Evolutionary conservation across 371 early-diverging fungal species (phyloP).

Genomic region (Mortierella sp.): DNA sequence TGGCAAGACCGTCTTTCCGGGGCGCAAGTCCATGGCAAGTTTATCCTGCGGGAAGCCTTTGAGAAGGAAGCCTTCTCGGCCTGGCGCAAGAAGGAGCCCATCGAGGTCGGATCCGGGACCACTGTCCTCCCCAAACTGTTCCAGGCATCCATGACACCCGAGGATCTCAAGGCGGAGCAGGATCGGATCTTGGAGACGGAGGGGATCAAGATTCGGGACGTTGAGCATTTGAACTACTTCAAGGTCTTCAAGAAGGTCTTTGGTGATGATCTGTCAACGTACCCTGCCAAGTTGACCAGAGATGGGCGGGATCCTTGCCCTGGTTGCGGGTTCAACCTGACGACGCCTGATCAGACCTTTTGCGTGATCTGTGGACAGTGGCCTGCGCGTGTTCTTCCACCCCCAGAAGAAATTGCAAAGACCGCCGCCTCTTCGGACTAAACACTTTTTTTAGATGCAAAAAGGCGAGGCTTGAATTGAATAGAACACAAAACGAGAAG

Average conservation of each 20-base stretch:
- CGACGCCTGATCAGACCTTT: slow-evolving; percentile 60
- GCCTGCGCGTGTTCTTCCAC: slow-evolving; percentile 62
- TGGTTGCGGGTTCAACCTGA: slow-evolving; percentile 66
- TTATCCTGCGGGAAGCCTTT: slow-evolving; percentile 65
- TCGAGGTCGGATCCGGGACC: slow-evolving; percentile 69
- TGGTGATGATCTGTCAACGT: slow-evolving; percentile 36
- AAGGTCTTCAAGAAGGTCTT: slow-evolving; percentile 59
- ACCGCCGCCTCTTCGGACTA: not conserved
- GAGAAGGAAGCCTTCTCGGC: slow-evolving; percentile 64
- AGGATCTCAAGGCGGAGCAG: slow-evolving; percentile 45
- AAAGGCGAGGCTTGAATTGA: too few species aligned
- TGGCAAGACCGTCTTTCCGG: slow-evolving; percentile 57
- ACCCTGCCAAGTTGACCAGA: slow-evolving; percentile 40
- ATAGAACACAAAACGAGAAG: too few species aligned
- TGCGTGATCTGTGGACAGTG: slow-evolving; percentile 72
- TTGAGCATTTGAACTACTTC: slow-evolving; percentile 67
- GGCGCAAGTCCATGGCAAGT: slow-evolving; percentile 64
- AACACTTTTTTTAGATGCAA: too few species aligned
- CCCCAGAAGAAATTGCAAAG: slow-evolving; percentile 43
- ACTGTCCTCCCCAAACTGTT: slow-evolving; percentile 63
- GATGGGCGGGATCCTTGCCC: slow-evolving; percentile 65
- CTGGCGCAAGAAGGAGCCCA: slow-evolving; percentile 69
- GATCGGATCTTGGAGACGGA: slow-evolving; percentile 45
- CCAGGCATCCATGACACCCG: slow-evolving; percentile 35
- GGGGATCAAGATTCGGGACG: slow-evolving; percentile 65